These are phyloP conservation scores for Penicillium maclennaniae DNA, from an alignment of 495 filamentous ascomycete species.

Conservation along the genomic window DNA sequence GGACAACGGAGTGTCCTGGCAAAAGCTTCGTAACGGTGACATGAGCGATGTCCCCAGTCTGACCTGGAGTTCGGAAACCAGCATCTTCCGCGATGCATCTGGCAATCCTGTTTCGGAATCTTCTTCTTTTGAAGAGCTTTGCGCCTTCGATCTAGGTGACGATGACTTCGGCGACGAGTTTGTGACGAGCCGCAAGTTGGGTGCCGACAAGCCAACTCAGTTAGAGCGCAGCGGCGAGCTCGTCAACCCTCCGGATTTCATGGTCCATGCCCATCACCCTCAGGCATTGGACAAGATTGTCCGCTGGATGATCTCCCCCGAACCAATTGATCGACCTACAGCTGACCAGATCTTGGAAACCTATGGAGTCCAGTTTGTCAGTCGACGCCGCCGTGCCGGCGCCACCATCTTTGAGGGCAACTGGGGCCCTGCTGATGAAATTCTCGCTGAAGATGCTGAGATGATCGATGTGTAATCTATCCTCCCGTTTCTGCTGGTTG, in stretches of 20 bases:
- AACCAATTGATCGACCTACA: slow-evolving; percentile 68
- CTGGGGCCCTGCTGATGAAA: slow-evolving; percentile 80
- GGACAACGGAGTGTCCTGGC: slow-evolving; percentile 87
- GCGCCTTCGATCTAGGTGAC: slow-evolving; percentile 46
- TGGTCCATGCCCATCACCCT: slow-evolving; percentile 65
- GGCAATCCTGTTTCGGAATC: slow-evolving; percentile 58
- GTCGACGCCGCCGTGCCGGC: slow-evolving; percentile 66
- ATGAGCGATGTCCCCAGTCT: slow-evolving; percentile 80
- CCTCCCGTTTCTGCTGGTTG: slow-evolving; percentile 28
- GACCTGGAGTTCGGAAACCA: slow-evolving; percentile 69
- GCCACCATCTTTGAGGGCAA: slow-evolving; percentile 93
- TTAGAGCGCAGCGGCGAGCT: slow-evolving; percentile 61
- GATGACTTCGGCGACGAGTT: slow-evolving; percentile 40
- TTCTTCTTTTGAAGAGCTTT: slow-evolving; percentile 49
- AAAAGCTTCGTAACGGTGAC: slow-evolving; percentile 79
- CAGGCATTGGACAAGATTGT: slow-evolving; percentile 82
- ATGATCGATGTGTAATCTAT: slow-evolving; percentile 66
- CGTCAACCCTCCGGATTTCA: slow-evolving; percentile 75
- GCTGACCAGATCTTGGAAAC: slow-evolving; percentile 65
- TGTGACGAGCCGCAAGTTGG: slow-evolving; percentile 24
- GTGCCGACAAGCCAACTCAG: slow-evolving; percentile 24
- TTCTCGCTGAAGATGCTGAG: slow-evolving; percentile 65
- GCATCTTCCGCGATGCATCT: slow-evolving; percentile 67
- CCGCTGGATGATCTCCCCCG: slow-evolving; percentile 78
- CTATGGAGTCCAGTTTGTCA: slow-evolving; percentile 72